Percentiles rank a stretch among this genome's conserved stretches.
These are phyloP conservation scores for Scleroderma citrinum DNA, from an alignment of 768 basidiomycete genomes.

Conservation along the genomic window DNA sequence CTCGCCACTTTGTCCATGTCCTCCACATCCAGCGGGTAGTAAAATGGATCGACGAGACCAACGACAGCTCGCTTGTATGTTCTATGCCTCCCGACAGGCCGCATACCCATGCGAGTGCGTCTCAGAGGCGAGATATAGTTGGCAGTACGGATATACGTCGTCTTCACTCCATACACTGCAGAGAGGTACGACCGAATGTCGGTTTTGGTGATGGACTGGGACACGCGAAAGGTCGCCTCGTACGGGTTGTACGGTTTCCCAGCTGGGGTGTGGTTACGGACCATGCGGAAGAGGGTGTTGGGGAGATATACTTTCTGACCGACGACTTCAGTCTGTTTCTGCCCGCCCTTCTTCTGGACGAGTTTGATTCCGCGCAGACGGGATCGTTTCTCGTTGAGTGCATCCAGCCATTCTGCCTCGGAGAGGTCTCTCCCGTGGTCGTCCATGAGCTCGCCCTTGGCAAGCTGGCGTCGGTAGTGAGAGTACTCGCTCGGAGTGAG, in stretches of 20 bases:
- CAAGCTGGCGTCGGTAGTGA: slow-evolving; percentile 53
- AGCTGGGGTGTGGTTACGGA: slow-evolving; percentile 72
- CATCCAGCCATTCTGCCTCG: slow-evolving; percentile 53
- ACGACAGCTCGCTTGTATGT: slow-evolving; percentile 92
- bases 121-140: slow-evolving; percentile 65
- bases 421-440: slow-evolving; percentile 34
- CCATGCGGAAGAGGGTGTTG: slow-evolving; percentile 75
- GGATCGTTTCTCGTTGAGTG: slow-evolving; percentile 50
- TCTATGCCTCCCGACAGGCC: slow-evolving; percentile 33
- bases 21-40: slow-evolving; percentile 78
- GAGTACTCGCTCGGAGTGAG: slow-evolving; percentile 62
- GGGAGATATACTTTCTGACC: slow-evolving; percentile 87
- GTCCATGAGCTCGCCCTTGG: slow-evolving; percentile 43
- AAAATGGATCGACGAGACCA: slow-evolving; percentile 88
- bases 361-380: slow-evolving; percentile 62
- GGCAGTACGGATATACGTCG: slow-evolving; percentile 95
- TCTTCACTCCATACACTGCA: slow-evolving; percentile 81
- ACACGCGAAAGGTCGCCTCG: slow-evolving; percentile 90
- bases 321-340: slow-evolving; percentile 49
- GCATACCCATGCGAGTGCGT: slow-evolving; percentile 23
- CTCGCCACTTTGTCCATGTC: slow-evolving; percentile 64
- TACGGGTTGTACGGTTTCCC: slow-evolving; percentile 89
- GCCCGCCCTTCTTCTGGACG: slow-evolving; percentile 31
- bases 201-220: slow-evolving; percentile 86
- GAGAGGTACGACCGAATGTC: slow-evolving; percentile 83